A percentile compares a stretch with the other conserved stretches of the same genome.
Conservation (phyloP, 768 basidiomycete species). For the Rhodotorula babjevae region DNA sequence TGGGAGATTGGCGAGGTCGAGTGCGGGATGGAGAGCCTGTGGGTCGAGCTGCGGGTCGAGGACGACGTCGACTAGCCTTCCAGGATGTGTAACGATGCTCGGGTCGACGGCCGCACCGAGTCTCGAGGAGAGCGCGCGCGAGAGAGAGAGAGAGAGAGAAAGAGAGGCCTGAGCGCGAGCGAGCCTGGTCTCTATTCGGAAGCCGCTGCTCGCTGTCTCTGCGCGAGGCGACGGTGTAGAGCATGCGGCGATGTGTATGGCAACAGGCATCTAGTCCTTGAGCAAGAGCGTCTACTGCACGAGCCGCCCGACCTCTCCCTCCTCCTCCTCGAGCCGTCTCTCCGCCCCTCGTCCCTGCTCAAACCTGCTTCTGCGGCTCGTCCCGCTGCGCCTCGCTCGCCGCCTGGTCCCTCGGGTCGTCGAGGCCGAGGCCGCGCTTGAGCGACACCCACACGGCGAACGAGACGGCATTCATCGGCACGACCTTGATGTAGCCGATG, state of each 20-base stretch:
- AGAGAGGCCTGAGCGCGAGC: too few species aligned
- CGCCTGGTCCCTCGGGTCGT: neutral
- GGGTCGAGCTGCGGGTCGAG: conserved; percentile 12
- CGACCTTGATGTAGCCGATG: conserved; percentile 87
- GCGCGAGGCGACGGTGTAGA: too few species aligned
- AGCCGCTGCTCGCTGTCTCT: too few species aligned
- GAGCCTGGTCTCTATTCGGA: too few species aligned
- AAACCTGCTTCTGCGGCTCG: neutral
- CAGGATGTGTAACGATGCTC: too few species aligned
- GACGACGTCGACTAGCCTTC: neutral
- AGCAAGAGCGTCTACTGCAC: too few species aligned
- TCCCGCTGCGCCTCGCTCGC: neutral
- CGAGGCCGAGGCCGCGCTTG: conserved; percentile 26
- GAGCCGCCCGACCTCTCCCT: neutral
- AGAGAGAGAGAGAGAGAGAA: too few species aligned
- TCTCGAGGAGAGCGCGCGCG: too few species aligned
- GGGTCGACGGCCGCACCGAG: too few species aligned
- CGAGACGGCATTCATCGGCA: conserved; percentile 92
- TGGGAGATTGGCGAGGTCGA: conserved; percentile 29
- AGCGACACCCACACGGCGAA: conserved; percentile 60
- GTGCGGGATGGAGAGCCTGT: conserved; percentile 26
- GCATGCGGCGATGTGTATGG: too few species aligned
- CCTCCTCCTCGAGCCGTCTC: neutral
- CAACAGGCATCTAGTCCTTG: too few species aligned
- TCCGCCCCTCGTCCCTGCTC: neutral